phyloP scores from a whole-genome alignment of 768 basidiomycete species.

The Russula sp. region DNA sequence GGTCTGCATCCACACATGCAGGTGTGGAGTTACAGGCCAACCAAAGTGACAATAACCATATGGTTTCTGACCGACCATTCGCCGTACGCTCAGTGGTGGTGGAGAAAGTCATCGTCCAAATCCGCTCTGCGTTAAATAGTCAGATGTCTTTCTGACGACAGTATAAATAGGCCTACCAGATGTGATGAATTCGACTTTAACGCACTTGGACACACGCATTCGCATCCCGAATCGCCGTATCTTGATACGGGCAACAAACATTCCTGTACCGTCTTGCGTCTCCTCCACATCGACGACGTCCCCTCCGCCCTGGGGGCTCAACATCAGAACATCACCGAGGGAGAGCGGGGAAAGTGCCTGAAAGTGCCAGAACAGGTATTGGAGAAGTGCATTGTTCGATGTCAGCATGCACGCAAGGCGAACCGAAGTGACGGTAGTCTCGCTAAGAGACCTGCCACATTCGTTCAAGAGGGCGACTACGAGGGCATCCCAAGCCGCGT shows the following conservation, averaged over 20 bases:
- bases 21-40: constrained; percentile 53
- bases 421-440: constrained; percentile 36
- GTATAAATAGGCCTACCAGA: constrained; percentile 32
- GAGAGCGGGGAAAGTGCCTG: constrained; percentile 47
- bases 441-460: constrained; percentile 28
- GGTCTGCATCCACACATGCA: constrained; percentile 48
- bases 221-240: constrained; percentile 60
- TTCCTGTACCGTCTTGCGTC: constrained; percentile 36
- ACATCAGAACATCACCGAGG: constrained; percentile 44
- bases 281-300: constrained; percentile 44
- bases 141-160: background rate
- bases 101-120: constrained; percentile 49
- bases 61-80: constrained; percentile 8
- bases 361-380: constrained; percentile 44
- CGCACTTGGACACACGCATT: constrained; percentile 52
- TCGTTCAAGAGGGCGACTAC: constrained; percentile 47
- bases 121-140: constrained; percentile 37
- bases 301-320: constrained; percentile 38
- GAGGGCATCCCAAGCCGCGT: constrained; percentile 26
- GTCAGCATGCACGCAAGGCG: constrained; percentile 60
- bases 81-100: constrained; percentile 19
- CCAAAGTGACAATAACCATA: constrained; percentile 43
- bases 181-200: constrained; percentile 62
- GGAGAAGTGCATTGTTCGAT: constrained; percentile 55
- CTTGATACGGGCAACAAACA: constrained; percentile 48